A percentile compares a stretch with the other conserved stretches of the same genome.
These are phyloP conservation scores for Lentinula sp. DNA, from an alignment of 768 basidiomycete species.

Conservation along the genomic window DNA sequence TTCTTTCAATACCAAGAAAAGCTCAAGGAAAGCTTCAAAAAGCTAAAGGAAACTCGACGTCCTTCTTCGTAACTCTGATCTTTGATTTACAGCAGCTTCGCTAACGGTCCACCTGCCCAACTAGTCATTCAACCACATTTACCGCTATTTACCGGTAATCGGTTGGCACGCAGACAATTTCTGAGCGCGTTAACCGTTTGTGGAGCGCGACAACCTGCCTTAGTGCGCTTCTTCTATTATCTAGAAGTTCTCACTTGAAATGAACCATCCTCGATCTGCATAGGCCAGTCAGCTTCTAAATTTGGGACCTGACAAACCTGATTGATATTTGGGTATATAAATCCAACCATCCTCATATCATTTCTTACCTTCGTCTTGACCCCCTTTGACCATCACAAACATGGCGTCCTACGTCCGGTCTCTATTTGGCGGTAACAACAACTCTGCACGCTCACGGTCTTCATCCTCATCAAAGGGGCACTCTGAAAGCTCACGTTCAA, in stretches of 20 bases:
- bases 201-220: slow-evolving; percentile 3
- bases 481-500: slow-evolving; percentile 22
- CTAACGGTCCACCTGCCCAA: not conserved
- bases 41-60: not conserved
- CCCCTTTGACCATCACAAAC: not conserved
- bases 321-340: not conserved
- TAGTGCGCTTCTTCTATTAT: slow-evolving; percentile 1
- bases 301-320: not conserved
- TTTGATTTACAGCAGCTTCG: not conserved
- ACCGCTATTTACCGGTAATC: not conserved
- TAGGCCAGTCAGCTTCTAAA: not conserved
- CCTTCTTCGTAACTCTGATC: not conserved
- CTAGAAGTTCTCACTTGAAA: not conserved
- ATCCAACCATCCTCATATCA: not conserved
- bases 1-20: not conserved
- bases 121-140: not conserved
- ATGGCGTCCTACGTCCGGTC: slow-evolving; percentile 47
- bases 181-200: not conserved
- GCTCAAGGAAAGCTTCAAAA: not conserved
- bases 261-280: not conserved
- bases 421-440: slow-evolving; percentile 6
- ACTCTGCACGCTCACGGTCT: slow-evolving; percentile 6
- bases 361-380: not conserved
- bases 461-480: slow-evolving; percentile 13
- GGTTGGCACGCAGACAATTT: not conserved